These are phyloP conservation scores for Aspergillus egyptiacus DNA, from an alignment of 495 filamentous ascomycete genomes.

Conservation along the genomic window DNA sequence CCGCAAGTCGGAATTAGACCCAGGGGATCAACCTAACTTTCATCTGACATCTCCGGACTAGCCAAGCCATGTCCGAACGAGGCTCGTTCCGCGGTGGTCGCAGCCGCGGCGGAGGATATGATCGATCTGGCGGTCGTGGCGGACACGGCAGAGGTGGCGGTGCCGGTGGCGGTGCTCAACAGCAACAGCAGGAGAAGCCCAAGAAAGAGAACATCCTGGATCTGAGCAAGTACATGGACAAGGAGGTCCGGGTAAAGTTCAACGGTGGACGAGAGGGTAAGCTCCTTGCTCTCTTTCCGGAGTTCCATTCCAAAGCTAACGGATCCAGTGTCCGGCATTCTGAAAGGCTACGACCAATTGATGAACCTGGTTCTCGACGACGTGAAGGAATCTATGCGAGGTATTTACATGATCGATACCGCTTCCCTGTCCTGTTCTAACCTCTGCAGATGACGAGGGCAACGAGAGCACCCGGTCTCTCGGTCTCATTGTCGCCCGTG, in stretches of 20 bases:
- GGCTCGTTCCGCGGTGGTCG: constrained; percentile 53
- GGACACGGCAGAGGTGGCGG: constrained; percentile 42
- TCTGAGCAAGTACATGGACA: constrained; percentile 91
- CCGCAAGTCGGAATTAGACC: background rate
- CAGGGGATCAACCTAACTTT: background rate
- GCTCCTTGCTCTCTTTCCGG: background rate
- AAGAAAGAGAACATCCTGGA: constrained; percentile 99
- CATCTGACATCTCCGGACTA: background rate
- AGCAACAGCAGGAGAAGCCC: constrained; percentile 65
- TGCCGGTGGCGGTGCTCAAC: constrained; percentile 39
- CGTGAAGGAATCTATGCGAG: constrained; percentile 80
- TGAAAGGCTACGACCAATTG: constrained; percentile 93
- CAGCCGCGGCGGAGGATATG: constrained; percentile 37
- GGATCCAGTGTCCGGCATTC: constrained; percentile 67
- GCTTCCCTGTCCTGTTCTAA: constrained; percentile 9
- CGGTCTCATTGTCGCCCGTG: constrained; percentile 85
- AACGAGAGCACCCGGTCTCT: constrained; percentile 78
- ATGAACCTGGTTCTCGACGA: constrained; percentile 98
- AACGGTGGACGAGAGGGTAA: constrained; percentile 89
- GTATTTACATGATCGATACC: constrained; percentile 38
- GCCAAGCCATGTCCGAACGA: constrained; percentile 60
- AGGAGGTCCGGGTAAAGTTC: constrained; percentile 90
- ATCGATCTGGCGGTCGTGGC: constrained; percentile 38
- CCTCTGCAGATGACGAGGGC: constrained; percentile 69
- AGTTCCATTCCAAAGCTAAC: constrained; percentile 5